Percentiles rank a stretch among this genome's conserved stretches.
phyloP scores from a whole-genome alignment of 257 asterid genomes.

The Ajuga chamaepitys region DNA sequence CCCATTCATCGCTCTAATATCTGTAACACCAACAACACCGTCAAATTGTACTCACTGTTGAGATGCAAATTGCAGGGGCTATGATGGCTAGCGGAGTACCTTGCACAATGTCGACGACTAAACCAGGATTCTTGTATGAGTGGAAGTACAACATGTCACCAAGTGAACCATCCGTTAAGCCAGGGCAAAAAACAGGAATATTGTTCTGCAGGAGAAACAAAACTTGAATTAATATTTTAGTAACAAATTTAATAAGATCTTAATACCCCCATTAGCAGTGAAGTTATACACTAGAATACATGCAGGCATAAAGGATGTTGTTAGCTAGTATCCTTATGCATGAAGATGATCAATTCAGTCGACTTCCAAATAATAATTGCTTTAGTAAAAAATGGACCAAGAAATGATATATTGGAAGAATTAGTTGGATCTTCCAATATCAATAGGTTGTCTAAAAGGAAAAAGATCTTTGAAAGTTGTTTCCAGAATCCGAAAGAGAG shows the following conservation, averaged over 20 bases:
- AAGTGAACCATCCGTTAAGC: slow-evolving; percentile 86
- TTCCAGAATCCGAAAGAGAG: too few species aligned
- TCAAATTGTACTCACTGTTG: not conserved
- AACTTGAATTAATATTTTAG: not conserved
- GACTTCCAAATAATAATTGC: too few species aligned
- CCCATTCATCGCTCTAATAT: slow-evolving; percentile 77
- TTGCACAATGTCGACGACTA: slow-evolving; percentile 77
- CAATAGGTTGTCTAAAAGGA: too few species aligned
- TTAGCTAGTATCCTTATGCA: too few species aligned
- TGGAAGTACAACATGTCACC: slow-evolving; percentile 97
- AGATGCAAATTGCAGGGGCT: slow-evolving; percentile 1
- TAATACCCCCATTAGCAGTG: not conserved
- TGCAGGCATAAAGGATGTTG: not conserved
- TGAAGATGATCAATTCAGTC: too few species aligned
- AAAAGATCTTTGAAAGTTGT: too few species aligned
- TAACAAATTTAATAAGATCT: not conserved
- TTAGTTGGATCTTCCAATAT: too few species aligned
- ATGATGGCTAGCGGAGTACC: slow-evolving; percentile 32
- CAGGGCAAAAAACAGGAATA: slow-evolving; percentile 86
- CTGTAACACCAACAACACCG: slow-evolving; percentile 29
- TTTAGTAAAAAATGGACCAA: too few species aligned
- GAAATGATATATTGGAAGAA: too few species aligned
- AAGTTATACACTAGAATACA: not conserved
- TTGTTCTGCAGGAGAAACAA: slow-evolving; percentile 47
- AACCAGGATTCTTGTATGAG: slow-evolving; percentile 71